Percentiles rank a stretch among this genome's conserved stretches.
Conservation (phyloP, 2,329 filamentous ascomycete genomes). For the Ophiostoma ulmi region DNA sequence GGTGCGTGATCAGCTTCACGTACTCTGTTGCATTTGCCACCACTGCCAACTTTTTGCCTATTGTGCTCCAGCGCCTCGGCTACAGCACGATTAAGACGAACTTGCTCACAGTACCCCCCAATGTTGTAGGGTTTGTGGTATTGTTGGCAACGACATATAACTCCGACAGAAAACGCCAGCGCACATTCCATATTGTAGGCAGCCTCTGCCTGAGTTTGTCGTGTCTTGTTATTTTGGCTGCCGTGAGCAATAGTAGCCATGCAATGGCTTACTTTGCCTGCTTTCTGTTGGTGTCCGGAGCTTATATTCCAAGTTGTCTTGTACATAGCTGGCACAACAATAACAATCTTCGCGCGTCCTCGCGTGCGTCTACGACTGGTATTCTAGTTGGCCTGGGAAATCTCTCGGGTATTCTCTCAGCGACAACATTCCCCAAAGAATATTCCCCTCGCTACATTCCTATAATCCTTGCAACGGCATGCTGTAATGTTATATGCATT, state of each 20-base stretch:
- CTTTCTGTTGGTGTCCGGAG: constrained; percentile 25
- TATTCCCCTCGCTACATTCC: constrained; percentile 27
- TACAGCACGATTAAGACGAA: constrained; percentile 27
- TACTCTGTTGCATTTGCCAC: constrained; percentile 25
- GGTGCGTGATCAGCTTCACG: constrained; percentile 24
- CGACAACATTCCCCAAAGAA: constrained; percentile 25
- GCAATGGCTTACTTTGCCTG: constrained; percentile 27
- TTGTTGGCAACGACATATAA: constrained; percentile 24
- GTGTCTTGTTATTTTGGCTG: constrained; percentile 23
- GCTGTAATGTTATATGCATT: constrained; percentile 14
- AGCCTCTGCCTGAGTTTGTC: constrained; percentile 12
- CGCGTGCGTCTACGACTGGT: constrained; percentile 27
- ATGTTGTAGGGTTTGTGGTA: constrained; percentile 25
- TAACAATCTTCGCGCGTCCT: constrained; percentile 29
- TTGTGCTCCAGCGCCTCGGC: constrained; percentile 25
- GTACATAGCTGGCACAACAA: constrained; percentile 28
- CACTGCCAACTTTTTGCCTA: constrained; percentile 28
- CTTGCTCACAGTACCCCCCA: constrained; percentile 28
- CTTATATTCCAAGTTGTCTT: constrained; percentile 26
- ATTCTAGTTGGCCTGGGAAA: constrained; percentile 29
- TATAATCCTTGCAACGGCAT: background rate
- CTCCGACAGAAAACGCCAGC: constrained; percentile 27
- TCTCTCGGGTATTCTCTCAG: constrained; percentile 27
- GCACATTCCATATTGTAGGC: constrained; percentile 27
- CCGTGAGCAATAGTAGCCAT: constrained; percentile 24